Evolutionary conservation across 23 red algal species (phyloP).

Genomic region (Gracilariopsis chorda): DNA sequence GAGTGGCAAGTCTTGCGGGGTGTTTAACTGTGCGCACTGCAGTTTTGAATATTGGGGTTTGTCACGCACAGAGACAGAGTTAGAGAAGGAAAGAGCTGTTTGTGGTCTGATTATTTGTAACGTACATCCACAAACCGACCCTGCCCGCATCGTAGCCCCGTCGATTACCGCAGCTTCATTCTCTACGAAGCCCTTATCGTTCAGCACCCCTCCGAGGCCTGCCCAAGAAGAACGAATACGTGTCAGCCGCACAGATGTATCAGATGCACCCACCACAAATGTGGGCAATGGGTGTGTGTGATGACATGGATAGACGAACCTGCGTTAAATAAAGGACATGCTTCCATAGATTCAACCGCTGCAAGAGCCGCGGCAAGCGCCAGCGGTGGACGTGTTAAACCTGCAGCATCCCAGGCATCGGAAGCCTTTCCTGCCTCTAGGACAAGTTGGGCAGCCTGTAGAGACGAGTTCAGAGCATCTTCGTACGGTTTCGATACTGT

Average conservation of each 20-base stretch:
- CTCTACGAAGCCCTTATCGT: slow-evolving; percentile 51
- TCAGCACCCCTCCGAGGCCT: slow-evolving; percentile 63
- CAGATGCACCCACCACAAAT: too few species aligned
- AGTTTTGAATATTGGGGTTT: background rate
- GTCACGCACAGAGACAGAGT: background rate
- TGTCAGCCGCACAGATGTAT: too few species aligned
- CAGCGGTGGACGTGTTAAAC: background rate
- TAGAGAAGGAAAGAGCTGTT: background rate
- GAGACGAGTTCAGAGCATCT: slow-evolving; percentile 12
- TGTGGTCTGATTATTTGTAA: too few species aligned
- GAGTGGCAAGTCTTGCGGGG: slow-evolving; percentile 59
- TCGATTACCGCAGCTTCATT: slow-evolving; percentile 78
- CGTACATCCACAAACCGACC: slow-evolving; percentile 26
- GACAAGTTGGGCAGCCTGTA: slow-evolving; percentile 35
- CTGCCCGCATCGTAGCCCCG: slow-evolving; percentile 12
- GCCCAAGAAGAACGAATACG: too few species aligned
- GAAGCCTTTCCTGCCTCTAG: background rate
- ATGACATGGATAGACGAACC: background rate
- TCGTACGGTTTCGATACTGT: slow-evolving; percentile 30
- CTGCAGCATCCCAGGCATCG: background rate
- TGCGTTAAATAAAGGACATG: slow-evolving; percentile 62
- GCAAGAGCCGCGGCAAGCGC: slow-evolving; percentile 57
- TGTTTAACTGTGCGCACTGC: slow-evolving; percentile 66
- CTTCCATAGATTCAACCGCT: slow-evolving; percentile 71
- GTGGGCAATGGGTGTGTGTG: too few species aligned